Conservation (phyloP, 140 eudicot genomes). For the Stevia rebaudiana region DNA sequence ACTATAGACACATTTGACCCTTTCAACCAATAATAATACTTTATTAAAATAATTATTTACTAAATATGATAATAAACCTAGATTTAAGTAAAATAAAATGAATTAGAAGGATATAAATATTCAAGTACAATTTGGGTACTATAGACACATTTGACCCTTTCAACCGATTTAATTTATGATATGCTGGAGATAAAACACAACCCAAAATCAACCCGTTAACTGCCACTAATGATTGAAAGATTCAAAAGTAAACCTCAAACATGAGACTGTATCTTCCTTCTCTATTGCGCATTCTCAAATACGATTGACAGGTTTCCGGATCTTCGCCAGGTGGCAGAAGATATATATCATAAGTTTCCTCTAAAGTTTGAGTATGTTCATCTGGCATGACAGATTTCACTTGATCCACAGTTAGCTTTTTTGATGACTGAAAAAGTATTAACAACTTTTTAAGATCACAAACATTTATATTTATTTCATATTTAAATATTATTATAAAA, state of each 20-base stretch:
- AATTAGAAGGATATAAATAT: not conserved
- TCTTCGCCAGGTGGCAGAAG: constrained; percentile 98
- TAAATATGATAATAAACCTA: not conserved
- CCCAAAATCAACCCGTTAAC: constrained; percentile 1
- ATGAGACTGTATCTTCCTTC: constrained; percentile 95
- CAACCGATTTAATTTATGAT: not conserved
- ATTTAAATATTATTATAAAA: not conserved
- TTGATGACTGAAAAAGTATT: constrained; percentile 41
- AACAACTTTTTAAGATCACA: constrained; percentile 2
- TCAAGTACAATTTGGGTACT: not conserved
- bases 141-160: not conserved
- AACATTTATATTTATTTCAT: not conserved
- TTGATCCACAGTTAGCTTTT: constrained; percentile 41
- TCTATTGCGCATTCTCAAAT: constrained; percentile 87
- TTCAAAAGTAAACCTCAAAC: constrained; percentile 75
- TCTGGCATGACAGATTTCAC: constrained; percentile 47
- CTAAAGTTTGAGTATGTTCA: constrained; percentile 40
- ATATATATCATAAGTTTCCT: constrained; percentile 78
- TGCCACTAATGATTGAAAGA: not conserved
- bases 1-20: not conserved
- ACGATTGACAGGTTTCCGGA: constrained; percentile 90
- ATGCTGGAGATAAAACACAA: not conserved
- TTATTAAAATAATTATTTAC: not conserved
- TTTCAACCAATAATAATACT: too few relatives aligned
- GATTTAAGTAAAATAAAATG: not conserved